A percentile compares a stretch with the other conserved stretches of the same genome.
These are phyloP conservation scores for Nicotiana rustica DNA, from an alignment of 305 asterid genomes.

Conservation along the genomic window DNA sequence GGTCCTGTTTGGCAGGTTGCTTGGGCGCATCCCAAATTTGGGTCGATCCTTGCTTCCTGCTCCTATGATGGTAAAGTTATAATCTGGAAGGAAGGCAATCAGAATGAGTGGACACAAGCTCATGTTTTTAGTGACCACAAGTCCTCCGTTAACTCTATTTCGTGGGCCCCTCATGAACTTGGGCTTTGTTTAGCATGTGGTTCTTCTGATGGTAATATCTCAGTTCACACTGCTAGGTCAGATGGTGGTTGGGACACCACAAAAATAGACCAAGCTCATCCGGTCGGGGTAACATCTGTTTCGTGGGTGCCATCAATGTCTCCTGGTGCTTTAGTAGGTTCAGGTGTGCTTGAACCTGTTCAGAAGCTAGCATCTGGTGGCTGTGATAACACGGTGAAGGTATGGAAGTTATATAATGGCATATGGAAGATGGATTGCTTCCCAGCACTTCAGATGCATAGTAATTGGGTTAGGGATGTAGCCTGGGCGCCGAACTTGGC, in stretches of 20 bases:
- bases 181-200: conserved; percentile 88
- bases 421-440: conserved; percentile 85
- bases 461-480: conserved; percentile 88
- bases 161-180: conserved; percentile 89
- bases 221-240: conserved; percentile 64
- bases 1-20: conserved; percentile 97
- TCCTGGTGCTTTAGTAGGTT: conserved; percentile 76
- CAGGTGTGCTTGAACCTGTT: conserved; percentile 65
- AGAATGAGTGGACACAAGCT: conserved; percentile 70
- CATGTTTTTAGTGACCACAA: conserved; percentile 79
- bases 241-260: conserved; percentile 80
- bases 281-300: conserved; percentile 88
- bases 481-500: conserved; percentile 95
- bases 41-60: conserved; percentile 78
- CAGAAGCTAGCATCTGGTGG: conserved; percentile 93
- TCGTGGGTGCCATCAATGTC: conserved; percentile 89
- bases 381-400: conserved; percentile 82
- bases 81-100: conserved; percentile 86
- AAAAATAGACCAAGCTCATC: conserved; percentile 85
- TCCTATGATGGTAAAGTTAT: conserved; percentile 85
- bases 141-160: conserved; percentile 83
- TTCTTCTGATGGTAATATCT: conserved; percentile 79
- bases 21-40: conserved; percentile 93
- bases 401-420: conserved; percentile 77
- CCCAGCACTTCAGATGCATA: conserved; percentile 83